These are phyloP conservation scores for Carnegiea gigantea DNA, from an alignment of 179 eudicot species.

Conservation along the genomic window DNA sequence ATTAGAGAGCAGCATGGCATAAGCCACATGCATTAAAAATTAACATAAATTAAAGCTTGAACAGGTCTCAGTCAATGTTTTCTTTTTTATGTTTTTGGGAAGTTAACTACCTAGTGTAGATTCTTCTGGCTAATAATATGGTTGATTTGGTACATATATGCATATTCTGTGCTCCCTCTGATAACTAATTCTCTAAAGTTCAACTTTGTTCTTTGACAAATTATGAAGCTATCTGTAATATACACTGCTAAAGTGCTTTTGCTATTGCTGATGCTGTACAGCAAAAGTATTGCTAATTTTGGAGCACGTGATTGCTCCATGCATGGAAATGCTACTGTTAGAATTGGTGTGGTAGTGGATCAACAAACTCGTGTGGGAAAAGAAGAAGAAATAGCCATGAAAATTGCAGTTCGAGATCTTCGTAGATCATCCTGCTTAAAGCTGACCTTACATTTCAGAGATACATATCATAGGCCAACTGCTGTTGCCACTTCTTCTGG, in stretches of 20 bases:
- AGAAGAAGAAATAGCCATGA: conserved; percentile 32
- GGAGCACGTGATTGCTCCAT: not conserved
- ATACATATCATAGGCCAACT: not conserved
- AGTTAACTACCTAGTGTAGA: not conserved
- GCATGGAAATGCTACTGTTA: not conserved
- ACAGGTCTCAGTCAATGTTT: not conserved
- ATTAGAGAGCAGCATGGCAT: not conserved
- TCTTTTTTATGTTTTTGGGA: not conserved
- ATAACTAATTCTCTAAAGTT: too few relatives aligned
- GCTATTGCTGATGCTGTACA: not conserved
- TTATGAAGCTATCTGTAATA: not conserved
- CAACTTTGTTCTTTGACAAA: not conserved
- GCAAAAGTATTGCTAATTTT: not conserved
- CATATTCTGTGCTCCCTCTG: not conserved
- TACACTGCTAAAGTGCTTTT: not conserved
- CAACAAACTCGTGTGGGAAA: conserved; percentile 26
- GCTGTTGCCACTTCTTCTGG: conserved; percentile 4
- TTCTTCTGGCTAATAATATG: not conserved
- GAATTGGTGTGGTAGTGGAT: conserved; percentile 25
- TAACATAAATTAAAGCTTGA: not conserved
- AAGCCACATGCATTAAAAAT: not conserved
- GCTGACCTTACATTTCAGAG: conserved; percentile 15
- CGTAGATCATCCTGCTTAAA: conserved; percentile 1
- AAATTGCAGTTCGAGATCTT: conserved; percentile 30
- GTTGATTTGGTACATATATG: not conserved